These are phyloP conservation scores for Rhodotorula babjevae DNA, from an alignment of 768 basidiomycete species.

Conservation along the genomic window DNA sequence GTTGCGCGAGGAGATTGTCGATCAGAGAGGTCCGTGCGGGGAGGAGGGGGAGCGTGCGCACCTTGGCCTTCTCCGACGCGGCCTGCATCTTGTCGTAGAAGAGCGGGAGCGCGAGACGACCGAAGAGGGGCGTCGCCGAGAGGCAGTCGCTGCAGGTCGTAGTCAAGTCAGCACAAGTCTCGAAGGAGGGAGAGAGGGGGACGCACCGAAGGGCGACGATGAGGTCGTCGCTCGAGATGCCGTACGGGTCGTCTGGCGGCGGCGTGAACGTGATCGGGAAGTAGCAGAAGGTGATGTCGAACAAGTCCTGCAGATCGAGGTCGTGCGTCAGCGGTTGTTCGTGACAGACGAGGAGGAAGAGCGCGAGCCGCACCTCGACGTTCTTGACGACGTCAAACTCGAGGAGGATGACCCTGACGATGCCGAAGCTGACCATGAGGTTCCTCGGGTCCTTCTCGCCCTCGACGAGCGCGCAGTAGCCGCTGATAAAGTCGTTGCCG, in stretches of 20 bases:
- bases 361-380: constrained; percentile 61
- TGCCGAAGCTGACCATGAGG: constrained; percentile 79
- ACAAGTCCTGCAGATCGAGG: constrained; percentile 63
- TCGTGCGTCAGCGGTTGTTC: neutral
- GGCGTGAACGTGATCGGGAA: constrained; percentile 97
- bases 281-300: constrained; percentile 94
- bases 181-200: neutral
- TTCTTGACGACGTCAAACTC: constrained; percentile 75
- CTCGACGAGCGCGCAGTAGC: constrained; percentile 75
- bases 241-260: constrained; percentile 87
- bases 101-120: constrained; percentile 73
- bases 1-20: neutral
- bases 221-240: constrained; percentile 82
- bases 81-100: constrained; percentile 87
- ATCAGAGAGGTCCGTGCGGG: neutral
- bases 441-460: constrained; percentile 98
- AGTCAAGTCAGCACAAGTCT: neutral
- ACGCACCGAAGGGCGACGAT: constrained; percentile 60
- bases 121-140: constrained; percentile 73
- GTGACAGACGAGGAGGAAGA: neutral
- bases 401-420: constrained; percentile 74
- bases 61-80: constrained; percentile 77
- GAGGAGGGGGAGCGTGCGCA: constrained; percentile 44
- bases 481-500: constrained; percentile 56
- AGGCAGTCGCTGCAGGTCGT: constrained; percentile 58